Evolutionary conservation across 1,284 basidiomycete species (phyloP).

Genomic region (Uromyces viciae-fabae): DNA sequence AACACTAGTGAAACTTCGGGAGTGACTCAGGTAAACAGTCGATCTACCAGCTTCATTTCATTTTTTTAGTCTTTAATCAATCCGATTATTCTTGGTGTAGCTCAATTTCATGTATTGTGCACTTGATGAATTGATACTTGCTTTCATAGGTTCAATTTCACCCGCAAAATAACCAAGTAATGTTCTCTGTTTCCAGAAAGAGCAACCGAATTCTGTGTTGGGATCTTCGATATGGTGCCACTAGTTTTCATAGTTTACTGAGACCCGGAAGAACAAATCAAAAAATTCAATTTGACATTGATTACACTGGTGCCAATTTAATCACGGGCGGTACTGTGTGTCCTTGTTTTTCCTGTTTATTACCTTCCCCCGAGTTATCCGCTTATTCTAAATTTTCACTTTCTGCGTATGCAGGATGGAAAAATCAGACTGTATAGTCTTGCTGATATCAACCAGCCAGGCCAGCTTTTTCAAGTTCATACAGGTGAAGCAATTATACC

Average conservation of each 20-base stretch:
- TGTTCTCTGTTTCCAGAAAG: slow-evolving; percentile 74
- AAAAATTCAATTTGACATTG: slow-evolving; percentile 70
- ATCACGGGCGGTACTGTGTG: slow-evolving; percentile 68
- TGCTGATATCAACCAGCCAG: slow-evolving; percentile 11
- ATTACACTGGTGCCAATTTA: slow-evolving; percentile 65
- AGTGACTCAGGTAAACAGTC: slow-evolving; percentile 66
- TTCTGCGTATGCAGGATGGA: slow-evolving; percentile 12
- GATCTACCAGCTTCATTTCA: not conserved
- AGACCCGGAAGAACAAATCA: slow-evolving; percentile 65
- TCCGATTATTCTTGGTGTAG: not conserved
- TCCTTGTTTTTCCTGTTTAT: slow-evolving; percentile 46
- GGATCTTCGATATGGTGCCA: slow-evolving; percentile 67
- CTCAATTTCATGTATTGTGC: not conserved
- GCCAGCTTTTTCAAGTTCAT: slow-evolving; percentile 29
- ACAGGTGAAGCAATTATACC: not conserved
- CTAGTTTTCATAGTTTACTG: slow-evolving; percentile 59
- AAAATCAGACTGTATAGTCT: slow-evolving; percentile 37
- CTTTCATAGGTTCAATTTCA: slow-evolving; percentile 69
- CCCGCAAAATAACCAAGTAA: slow-evolving; percentile 65
- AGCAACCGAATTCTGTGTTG: slow-evolving; percentile 67
- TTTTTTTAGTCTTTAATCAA: not conserved
- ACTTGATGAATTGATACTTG: not conserved
- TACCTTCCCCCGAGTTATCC: not conserved
- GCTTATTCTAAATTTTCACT: not conserved
- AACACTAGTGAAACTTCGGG: slow-evolving; percentile 57